Conservation (phyloP, 2,329 filamentous ascomycete species). For the Xylariaceae sp. region DNA sequence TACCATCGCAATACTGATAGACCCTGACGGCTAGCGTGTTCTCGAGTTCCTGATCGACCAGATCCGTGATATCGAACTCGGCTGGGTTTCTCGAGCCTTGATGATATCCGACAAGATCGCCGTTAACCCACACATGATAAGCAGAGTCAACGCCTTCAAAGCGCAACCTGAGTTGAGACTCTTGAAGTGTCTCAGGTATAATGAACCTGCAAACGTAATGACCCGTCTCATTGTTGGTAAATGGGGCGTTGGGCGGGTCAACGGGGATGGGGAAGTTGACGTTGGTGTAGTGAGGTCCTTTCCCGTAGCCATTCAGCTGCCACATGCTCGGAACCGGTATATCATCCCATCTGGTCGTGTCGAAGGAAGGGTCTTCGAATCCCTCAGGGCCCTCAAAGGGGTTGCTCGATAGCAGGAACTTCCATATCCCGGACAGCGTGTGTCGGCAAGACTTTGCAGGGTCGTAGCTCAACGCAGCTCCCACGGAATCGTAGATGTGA, state of each 20-base stretch:
- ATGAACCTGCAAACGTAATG: constrained; percentile 48
- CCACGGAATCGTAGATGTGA: constrained; percentile 44
- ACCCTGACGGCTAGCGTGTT: constrained; percentile 53
- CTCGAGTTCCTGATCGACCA: constrained; percentile 36
- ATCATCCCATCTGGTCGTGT: constrained; percentile 40
- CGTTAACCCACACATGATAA: constrained; percentile 59
- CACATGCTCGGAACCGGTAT: constrained; percentile 63
- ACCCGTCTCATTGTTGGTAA: constrained; percentile 49
- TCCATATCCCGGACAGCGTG: constrained; percentile 45
- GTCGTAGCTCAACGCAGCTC: constrained; percentile 44
- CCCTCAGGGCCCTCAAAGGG: constrained; percentile 36
- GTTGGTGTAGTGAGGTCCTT: constrained; percentile 62
- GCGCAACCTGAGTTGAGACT: constrained; percentile 48
- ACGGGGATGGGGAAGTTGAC: constrained; percentile 61
- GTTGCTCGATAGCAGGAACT: constrained; percentile 39
- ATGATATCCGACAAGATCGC: constrained; percentile 53
- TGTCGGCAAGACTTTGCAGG: constrained; percentile 33
- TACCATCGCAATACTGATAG: constrained; percentile 57
- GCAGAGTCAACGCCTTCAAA: constrained; percentile 61
- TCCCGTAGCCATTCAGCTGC: constrained; percentile 63
- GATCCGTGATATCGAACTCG: constrained; percentile 54
- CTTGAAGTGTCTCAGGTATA: constrained; percentile 36
- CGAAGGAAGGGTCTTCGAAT: constrained; percentile 30
- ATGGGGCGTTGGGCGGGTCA: constrained; percentile 52
- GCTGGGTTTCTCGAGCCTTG: constrained; percentile 57